Conservation (phyloP, 192 early-diverging fungal species). For the Chytriomyces sp. region DNA sequence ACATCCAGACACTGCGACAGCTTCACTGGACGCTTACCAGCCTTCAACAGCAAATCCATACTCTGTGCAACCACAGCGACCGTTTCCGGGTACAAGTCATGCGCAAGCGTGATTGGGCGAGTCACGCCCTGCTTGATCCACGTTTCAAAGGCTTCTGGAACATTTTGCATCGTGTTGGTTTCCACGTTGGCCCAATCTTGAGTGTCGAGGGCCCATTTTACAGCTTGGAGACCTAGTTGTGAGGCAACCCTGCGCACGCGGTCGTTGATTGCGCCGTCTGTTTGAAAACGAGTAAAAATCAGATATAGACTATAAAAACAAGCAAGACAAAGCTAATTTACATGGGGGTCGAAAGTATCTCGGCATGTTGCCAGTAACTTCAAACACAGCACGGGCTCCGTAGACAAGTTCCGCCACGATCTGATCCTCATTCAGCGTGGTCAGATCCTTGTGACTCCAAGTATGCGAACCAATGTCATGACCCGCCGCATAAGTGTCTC, state of each 20-base stretch:
- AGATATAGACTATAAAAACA: too few relatives aligned
- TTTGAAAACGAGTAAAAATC: too few relatives aligned
- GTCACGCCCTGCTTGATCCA: slow-evolving; percentile 3
- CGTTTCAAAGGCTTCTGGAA: background rate
- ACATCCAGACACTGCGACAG: background rate
- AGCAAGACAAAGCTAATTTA: slow-evolving; percentile 18
- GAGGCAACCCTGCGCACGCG: slow-evolving; percentile 60
- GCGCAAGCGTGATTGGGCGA: background rate
- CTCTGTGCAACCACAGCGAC: background rate
- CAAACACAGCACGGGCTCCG: slow-evolving; percentile 45
- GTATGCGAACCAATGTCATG: slow-evolving; percentile 65
- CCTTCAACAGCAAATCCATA: slow-evolving; percentile 4
- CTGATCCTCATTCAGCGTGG: slow-evolving; percentile 51
- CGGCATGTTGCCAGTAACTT: slow-evolving; percentile 25
- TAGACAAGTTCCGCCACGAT: slow-evolving; percentile 67
- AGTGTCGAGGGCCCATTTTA: slow-evolving; percentile 48
- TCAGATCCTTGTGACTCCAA: slow-evolving; percentile 63
- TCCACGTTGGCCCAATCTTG: slow-evolving; percentile 25
- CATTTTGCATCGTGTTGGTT: background rate
- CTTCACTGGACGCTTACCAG: background rate
- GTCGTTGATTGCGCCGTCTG: slow-evolving; percentile 46
- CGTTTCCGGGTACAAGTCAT: slow-evolving; percentile 2
- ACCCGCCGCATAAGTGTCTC: slow-evolving; percentile 54
- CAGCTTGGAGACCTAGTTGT: slow-evolving; percentile 53
- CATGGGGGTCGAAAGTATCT: slow-evolving; percentile 66